Conservation (phyloP, 2,329 filamentous ascomycete species). For the Colletotrichum paranaense region DNA sequence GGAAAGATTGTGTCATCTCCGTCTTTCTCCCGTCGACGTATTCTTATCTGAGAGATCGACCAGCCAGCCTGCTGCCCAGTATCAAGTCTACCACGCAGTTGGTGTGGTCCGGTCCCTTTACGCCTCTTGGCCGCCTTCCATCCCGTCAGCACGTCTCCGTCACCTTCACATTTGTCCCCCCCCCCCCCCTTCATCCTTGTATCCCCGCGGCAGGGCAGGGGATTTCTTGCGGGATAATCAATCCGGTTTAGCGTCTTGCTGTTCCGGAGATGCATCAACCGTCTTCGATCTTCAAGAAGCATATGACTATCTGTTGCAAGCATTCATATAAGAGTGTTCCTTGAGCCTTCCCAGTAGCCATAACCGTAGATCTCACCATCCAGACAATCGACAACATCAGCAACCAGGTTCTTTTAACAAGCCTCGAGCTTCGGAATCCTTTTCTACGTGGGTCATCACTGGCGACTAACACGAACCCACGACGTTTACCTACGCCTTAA, state of each 20-base stretch:
- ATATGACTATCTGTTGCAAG: slow-evolving; percentile 7
- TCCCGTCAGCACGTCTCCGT: slow-evolving; percentile 15
- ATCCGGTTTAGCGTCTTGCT: slow-evolving; percentile 28
- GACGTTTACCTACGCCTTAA: neutral
- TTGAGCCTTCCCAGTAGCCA: neutral
- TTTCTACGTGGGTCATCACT: neutral
- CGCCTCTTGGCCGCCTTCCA: slow-evolving; percentile 24
- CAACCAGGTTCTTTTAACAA: neutral
- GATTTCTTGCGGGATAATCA: slow-evolving; percentile 27
- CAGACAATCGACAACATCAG: neutral
- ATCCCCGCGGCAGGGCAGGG: slow-evolving; percentile 28
- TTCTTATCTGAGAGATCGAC: slow-evolving; percentile 34
- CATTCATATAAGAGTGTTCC: slow-evolving; percentile 24
- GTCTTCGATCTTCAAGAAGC: neutral
- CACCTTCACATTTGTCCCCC: slow-evolving; percentile 3
- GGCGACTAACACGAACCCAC: neutral
- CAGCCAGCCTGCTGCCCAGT: slow-evolving; percentile 25
- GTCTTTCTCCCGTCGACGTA: slow-evolving; percentile 1
- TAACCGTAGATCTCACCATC: neutral
- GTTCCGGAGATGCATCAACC: slow-evolving; percentile 33
- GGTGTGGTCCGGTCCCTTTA: slow-evolving; percentile 12
- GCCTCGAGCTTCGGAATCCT: neutral
- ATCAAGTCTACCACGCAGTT: slow-evolving; percentile 31
- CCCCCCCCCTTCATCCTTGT: slow-evolving; percentile 22
- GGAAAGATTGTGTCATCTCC: slow-evolving; percentile 31